These are phyloP conservation scores for Barbatosphaeria neglecta DNA, from an alignment of 495 filamentous ascomycete species.

Conservation along the genomic window DNA sequence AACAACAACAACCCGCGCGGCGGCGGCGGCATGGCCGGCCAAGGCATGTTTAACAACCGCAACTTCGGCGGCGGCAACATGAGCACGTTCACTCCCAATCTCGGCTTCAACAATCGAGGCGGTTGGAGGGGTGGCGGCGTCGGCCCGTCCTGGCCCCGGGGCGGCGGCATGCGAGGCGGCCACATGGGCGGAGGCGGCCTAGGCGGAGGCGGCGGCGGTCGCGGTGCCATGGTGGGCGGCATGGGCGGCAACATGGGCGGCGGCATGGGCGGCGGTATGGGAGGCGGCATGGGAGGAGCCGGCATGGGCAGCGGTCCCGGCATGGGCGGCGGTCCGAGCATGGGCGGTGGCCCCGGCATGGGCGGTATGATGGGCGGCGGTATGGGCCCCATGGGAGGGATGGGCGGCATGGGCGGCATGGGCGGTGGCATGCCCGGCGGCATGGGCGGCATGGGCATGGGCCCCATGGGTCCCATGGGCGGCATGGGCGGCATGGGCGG, in stretches of 20 bases:
- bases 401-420: constrained; percentile 49
- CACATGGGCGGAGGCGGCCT: constrained; percentile 12
- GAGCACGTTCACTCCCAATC: constrained; percentile 1
- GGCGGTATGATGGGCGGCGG: constrained; percentile 56
- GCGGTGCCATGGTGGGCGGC: constrained; percentile 16
- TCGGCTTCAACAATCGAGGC: neutral
- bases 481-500: constrained; percentile 41
- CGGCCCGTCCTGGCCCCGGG: neutral
- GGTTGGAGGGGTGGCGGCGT: neutral
- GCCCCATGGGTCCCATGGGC: constrained; percentile 50
- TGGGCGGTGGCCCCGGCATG: constrained; percentile 43
- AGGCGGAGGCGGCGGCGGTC: constrained; percentile 15
- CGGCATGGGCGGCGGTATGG: constrained; percentile 48
- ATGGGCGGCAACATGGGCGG: constrained; percentile 51
- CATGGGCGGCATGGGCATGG: constrained; percentile 53
- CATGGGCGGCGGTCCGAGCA: constrained; percentile 56
- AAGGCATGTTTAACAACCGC: constrained; percentile 39
- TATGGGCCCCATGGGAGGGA: constrained; percentile 66
- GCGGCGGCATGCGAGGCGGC: constrained; percentile 18
- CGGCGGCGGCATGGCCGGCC: constrained; percentile 14
- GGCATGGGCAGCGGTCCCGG: constrained; percentile 34
- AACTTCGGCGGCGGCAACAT: constrained; percentile 15
- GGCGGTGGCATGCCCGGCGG: constrained; percentile 43
- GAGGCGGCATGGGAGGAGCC: constrained; percentile 39
- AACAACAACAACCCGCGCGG: constrained; percentile 23